These are phyloP conservation scores for Tranzscheliella williamsii DNA, from an alignment of 1,284 basidiomycete species.

Conservation along the genomic window DNA sequence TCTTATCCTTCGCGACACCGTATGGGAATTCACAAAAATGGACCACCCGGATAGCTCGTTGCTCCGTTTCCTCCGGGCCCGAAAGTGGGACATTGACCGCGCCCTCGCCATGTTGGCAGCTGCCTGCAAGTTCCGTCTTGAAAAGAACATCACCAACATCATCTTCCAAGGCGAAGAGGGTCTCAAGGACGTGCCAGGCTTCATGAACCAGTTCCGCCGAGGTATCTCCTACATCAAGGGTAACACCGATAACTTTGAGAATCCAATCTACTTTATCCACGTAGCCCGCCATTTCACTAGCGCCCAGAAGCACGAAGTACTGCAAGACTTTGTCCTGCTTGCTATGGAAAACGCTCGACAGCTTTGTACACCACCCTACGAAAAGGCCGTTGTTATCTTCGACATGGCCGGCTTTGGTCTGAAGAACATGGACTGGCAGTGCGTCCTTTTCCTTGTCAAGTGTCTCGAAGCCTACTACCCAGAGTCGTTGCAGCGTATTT, in stretches of 20 bases:
- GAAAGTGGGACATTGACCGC: slow-evolving; percentile 60
- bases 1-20: slow-evolving; percentile 45
- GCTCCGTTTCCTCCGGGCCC: slow-evolving; percentile 60
- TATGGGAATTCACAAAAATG: slow-evolving; percentile 55
- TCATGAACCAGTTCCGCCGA: slow-evolving; percentile 60
- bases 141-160: slow-evolving; percentile 57
- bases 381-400: slow-evolving; percentile 57
- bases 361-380: slow-evolving; percentile 56
- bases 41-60: slow-evolving; percentile 58
- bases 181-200: slow-evolving; percentile 58
- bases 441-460: slow-evolving; percentile 58
- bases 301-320: slow-evolving; percentile 58
- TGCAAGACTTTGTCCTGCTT: slow-evolving; percentile 59
- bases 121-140: slow-evolving; percentile 60
- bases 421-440: slow-evolving; percentile 61
- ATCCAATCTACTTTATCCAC: slow-evolving; percentile 61
- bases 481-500: slow-evolving; percentile 60
- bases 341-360: slow-evolving; percentile 57
- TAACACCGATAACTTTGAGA: slow-evolving; percentile 52
- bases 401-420: slow-evolving; percentile 60
- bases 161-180: slow-evolving; percentile 59
- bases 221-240: slow-evolving; percentile 62
- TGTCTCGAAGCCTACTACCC: slow-evolving; percentile 61
- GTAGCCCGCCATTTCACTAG: slow-evolving; percentile 59
- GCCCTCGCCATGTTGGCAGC: slow-evolving; percentile 59